phyloP scores from a whole-genome alignment of 345 rosid species.

The Lagerstroemia speciosa region DNA sequence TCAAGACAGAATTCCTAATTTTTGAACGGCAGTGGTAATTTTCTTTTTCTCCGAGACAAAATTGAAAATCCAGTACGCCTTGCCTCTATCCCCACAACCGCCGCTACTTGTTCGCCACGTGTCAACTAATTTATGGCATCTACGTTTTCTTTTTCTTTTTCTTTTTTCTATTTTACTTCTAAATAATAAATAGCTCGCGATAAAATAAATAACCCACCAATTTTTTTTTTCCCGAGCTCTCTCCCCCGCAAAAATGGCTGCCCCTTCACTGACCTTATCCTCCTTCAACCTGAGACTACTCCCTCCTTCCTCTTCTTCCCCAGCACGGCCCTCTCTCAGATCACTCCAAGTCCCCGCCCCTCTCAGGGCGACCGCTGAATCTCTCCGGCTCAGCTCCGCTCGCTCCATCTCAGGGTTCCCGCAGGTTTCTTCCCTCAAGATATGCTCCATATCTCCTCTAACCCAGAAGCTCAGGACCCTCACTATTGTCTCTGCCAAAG shows the following conservation, averaged over 20 bases:
- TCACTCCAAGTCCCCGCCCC: conserved; percentile 29
- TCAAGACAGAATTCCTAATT: no score
- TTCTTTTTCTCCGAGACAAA: no score
- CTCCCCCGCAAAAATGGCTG: not conserved
- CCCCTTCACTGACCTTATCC: conserved; percentile 37
- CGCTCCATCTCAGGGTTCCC: conserved; percentile 40
- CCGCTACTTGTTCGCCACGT: not conserved
- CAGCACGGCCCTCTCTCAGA: conserved; percentile 17
- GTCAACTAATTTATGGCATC: no score
- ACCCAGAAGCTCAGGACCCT: conserved; percentile 35
- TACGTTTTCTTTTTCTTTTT: not conserved
- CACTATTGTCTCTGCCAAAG: conserved; percentile 69
- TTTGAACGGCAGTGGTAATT: no score
- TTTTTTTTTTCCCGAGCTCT: not conserved
- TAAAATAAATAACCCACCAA: not conserved
- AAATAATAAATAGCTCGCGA: not conserved
- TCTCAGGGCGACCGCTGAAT: conserved; percentile 23
- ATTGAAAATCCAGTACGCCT: not conserved
- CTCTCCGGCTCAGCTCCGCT: conserved; percentile 43
- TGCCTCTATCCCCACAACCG: not conserved
- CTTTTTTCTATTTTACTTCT: not conserved
- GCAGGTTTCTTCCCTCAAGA: conserved; percentile 27
- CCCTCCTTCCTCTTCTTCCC: conserved; percentile 13
- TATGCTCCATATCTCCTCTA: conserved; percentile 17
- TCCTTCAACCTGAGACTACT: conserved; percentile 14